Evolutionary conservation across 2,329 filamentous ascomycete genomes (phyloP).

Genomic region (Mycogone perniciosa): DNA sequence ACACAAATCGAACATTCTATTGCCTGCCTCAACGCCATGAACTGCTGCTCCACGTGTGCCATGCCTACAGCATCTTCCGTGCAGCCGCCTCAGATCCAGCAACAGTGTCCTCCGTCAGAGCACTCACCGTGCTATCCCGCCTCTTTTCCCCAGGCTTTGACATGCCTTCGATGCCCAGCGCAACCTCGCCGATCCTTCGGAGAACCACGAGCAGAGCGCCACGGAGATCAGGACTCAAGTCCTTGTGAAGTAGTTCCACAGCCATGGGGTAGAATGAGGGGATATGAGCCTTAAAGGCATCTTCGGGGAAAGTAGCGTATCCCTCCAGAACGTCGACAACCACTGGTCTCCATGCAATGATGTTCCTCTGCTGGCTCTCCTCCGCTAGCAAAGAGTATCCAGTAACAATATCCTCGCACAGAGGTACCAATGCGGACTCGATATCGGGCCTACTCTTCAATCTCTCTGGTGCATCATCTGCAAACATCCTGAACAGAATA

Average conservation of each 20-base stretch:
- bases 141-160: slow-evolving; percentile 27
- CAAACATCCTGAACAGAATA: slow-evolving; percentile 96
- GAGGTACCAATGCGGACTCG: slow-evolving; percentile 83
- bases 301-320: slow-evolving; percentile 73
- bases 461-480: slow-evolving; percentile 77
- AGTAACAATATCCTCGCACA: slow-evolving; percentile 89
- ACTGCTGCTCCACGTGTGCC: slow-evolving; percentile 11
- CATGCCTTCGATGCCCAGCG: slow-evolving; percentile 51
- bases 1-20: slow-evolving; percentile 20
- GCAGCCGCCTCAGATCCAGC: slow-evolving; percentile 28
- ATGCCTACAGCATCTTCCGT: slow-evolving; percentile 28
- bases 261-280: slow-evolving; percentile 79
- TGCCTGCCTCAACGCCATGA: slow-evolving; percentile 25
- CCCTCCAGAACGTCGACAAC: slow-evolving; percentile 96
- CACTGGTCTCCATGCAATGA: slow-evolving; percentile 92
- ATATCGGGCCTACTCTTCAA: slow-evolving; percentile 74
- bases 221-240: slow-evolving; percentile 74
- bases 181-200: slow-evolving; percentile 74
- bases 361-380: slow-evolving; percentile 94
- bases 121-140: slow-evolving; percentile 37
- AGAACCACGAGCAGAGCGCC: slow-evolving; percentile 71
- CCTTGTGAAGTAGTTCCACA: slow-evolving; percentile 75
- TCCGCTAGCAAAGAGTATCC: slow-evolving; percentile 84
- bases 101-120: slow-evolving; percentile 22
- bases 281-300: slow-evolving; percentile 74